phyloP scores from a whole-genome alignment of 2,329 filamentous ascomycete species.

The Iodosphaeria phyllophila region DNA sequence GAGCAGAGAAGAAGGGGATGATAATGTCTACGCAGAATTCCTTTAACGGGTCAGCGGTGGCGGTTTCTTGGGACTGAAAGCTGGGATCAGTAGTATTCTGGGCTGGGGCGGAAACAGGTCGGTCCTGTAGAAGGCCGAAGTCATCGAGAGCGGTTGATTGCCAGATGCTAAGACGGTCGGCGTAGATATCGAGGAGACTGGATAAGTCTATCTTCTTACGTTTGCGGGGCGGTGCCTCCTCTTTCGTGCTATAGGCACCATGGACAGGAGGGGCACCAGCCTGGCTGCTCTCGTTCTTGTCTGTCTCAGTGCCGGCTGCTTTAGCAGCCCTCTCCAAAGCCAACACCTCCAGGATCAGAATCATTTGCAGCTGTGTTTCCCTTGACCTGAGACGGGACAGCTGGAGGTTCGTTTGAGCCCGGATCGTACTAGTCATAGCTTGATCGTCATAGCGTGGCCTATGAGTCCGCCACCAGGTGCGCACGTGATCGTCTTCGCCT shows the following conservation, averaged over 20 bases:
- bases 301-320: conserved; percentile 20
- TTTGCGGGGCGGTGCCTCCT: conserved; percentile 28
- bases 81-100: no score
- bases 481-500: conserved; percentile 43
- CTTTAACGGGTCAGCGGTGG: conserved; percentile 42
- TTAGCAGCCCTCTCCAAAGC: conserved; percentile 44
- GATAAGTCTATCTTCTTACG: conserved; percentile 43
- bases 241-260: conserved; percentile 13
- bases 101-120: no score
- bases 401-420: conserved; percentile 39
- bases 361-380: conserved; percentile 67
- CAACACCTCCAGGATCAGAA: conserved; percentile 59
- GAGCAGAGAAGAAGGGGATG: conserved; percentile 61
- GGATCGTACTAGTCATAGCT: conserved; percentile 16
- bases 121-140: conserved; percentile 27
- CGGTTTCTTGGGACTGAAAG: conserved; percentile 15
- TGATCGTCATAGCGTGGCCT: conserved; percentile 34
- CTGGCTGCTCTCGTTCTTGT: conserved; percentile 23
- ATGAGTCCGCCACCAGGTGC: conserved; percentile 49
- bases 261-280: conserved; percentile 13
- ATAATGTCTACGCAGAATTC: conserved; percentile 71
- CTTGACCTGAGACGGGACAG: conserved; percentile 49
- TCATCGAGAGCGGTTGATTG: conserved; percentile 53
- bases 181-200: conserved; percentile 50
- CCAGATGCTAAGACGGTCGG: conserved; percentile 70